These are phyloP conservation scores for Casuarina equisetifolia DNA, from an alignment of 306 rosid species.

Conservation along the genomic window DNA sequence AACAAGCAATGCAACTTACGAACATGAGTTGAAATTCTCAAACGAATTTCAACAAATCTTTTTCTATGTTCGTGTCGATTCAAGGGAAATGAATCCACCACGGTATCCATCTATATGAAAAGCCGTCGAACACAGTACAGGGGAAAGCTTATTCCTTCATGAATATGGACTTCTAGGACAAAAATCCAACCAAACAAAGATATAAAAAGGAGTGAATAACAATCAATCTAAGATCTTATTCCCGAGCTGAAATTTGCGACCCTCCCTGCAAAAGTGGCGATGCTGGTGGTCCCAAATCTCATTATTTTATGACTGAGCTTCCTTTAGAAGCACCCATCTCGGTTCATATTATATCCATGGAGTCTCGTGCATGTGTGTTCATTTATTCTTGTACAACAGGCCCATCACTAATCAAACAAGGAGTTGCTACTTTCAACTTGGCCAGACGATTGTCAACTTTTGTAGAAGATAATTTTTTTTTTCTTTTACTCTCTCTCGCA, in stretches of 20 bases:
- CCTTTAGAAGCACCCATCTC: background rate
- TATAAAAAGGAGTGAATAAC: constrained; percentile 23
- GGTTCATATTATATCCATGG: background rate
- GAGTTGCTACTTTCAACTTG: constrained; percentile 3
- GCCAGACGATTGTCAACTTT: too few relatives aligned
- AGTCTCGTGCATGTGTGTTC: constrained; percentile 1
- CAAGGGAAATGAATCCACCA: too few relatives aligned
- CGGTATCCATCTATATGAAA: too few relatives aligned
- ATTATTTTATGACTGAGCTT: background rate
- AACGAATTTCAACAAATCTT: too few relatives aligned
- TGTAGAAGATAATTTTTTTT: background rate
- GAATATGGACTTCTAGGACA: constrained; percentile 17
- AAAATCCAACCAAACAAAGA: constrained; percentile 30
- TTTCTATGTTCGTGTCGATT: too few relatives aligned
- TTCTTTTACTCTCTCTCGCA: background rate
- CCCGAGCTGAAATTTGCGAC: constrained; percentile 29
- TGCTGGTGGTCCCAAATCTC: constrained; percentile 44
- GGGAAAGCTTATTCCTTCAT: background rate
- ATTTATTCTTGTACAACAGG: background rate
- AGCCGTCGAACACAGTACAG: too few relatives aligned
- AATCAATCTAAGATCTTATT: constrained; percentile 35
- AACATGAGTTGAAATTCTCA: too few relatives aligned
- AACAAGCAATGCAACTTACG: too few relatives aligned
- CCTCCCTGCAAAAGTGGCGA: constrained; percentile 27
- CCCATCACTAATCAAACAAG: background rate